Evolutionary conservation across 768 basidiomycete species (phyloP), one percentile per base, ranked within the genome.

Genomic region (Rhodotorula kratochvilovae): DNA sequence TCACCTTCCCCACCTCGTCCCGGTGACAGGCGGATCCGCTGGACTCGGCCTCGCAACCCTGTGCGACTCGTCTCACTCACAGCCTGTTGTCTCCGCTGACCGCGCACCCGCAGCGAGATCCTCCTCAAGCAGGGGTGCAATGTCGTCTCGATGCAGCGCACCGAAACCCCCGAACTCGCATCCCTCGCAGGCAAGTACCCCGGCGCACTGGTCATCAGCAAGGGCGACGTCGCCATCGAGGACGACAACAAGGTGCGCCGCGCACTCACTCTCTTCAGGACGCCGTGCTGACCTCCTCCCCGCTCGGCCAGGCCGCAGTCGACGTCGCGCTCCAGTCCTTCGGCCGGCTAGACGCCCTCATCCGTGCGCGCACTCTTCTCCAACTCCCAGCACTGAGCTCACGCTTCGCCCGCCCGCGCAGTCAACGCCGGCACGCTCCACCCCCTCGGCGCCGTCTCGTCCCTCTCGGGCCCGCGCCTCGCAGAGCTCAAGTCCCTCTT

Each of bases 1-100:
- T 55, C 17, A 35, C 54, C 35, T 17, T 35, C 33, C 56, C 27
- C 33, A 45, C 42, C 25, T 54, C 39, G 13, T 25, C 19, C 25
- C 43, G 17, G 43, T 21, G 36, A 42, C 42, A 67, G 93, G 94
- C 64, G 92, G 90, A 29, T 93, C 90, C 66, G 83, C 84, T 76
- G 87, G 87, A 8, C 87, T 96, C 71, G 93, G 94, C 3, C 86
- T 95, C 61, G 89, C 91, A 27, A 85, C 90, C 73, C 85, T 89
- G 43, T 83, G 77, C n/a, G 82, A 86, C 7, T 17, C 36, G n/a
- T 17, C 35, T 8, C 42, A 21, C 31, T 31, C 36, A 10, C 27
- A 1, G 17, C 16, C 10, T 36, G 39, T 1, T 46, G 8, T 7
- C 16, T 21, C 2, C 36, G 39, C 43, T 10, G 16, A 42, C 48